phyloP scores from a whole-genome alignment of 345 rosid genomes.

The Euphorbia pulcherrima region DNA sequence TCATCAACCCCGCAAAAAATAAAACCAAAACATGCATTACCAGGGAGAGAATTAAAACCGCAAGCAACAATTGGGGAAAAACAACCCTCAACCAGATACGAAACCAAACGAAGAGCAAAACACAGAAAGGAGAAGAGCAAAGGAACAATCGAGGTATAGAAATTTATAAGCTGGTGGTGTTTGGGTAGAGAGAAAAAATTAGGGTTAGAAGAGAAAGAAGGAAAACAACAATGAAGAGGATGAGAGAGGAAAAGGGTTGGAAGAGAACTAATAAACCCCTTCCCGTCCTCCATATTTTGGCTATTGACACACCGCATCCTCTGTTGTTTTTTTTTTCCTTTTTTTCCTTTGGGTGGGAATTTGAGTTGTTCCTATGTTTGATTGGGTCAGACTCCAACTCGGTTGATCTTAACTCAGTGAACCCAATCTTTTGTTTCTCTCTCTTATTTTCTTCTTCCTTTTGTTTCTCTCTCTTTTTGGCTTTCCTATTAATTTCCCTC shows the following conservation, averaged over 20 bases:
- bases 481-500: constrained; percentile 23
- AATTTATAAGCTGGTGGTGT: constrained; percentile 11
- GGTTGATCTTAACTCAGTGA: constrained; percentile 16
- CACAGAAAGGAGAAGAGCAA: not conserved
- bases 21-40: too few species aligned
- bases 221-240: constrained; percentile 23
- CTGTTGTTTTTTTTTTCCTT: constrained; percentile 17
- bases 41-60: not conserved
- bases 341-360: constrained; percentile 18
- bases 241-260: constrained; percentile 39
- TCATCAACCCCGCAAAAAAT: too few species aligned
- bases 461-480: constrained; percentile 5
- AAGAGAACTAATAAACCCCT: constrained; percentile 39
- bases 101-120: not conserved
- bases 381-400: constrained; percentile 23
- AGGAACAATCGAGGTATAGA: constrained; percentile 1
- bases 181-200: constrained; percentile 23
- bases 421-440: not conserved
- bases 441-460: not conserved
- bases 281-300: constrained; percentile 68
- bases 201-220: constrained; percentile 41
- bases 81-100: not conserved
- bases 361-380: constrained; percentile 18
- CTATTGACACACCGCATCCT: constrained; percentile 57
- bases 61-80: not conserved